Base-by-base conservation (phyloP, 169 alveolate genomes). In the Plasmodium malariae region DNA sequence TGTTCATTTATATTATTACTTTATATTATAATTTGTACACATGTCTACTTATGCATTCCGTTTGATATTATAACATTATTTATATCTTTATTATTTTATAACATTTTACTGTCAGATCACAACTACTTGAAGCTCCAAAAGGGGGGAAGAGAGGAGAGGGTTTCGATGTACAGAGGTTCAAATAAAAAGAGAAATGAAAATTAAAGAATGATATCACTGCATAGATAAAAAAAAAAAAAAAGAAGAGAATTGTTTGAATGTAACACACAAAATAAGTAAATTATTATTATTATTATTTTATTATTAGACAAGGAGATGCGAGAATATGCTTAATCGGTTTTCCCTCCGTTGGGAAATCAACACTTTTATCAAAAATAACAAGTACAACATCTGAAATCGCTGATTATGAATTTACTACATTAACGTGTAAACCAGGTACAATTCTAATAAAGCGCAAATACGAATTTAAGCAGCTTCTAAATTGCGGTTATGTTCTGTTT, bases 311-410 rank as follows among this genome's bases (percentile, higher is more conserved):
- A 30, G 99, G 99, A 55, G 99, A 99, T 89, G 99, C 99, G 11
- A 95, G 99, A 65, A 98, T 99, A 11, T 99, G 99, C 34, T 96
- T 99, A 88, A 98, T 99, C 21, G 99, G 99, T 17, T 99, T 99
- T 93, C 99, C 99, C 4, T 98, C 99, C 6, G 99, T 99, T 21
- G 99, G 99, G 40, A 99, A 99, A 89, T 96, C 99, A 12, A 98
- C 99, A 1, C 97, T 99, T 7, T 95, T 99, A 68, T 97, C 97
- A 65, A 97, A 97, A 83, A 92, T 99, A 62, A 98, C 99, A 28
- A 99, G 98, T 21, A 96, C 99, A 3, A 96, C 91, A 88, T 98
- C 99, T 19, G 99, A 99, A 92, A 98, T 97, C 5, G 99, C 99
- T 14, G 99, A 98, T 32, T 98, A 98, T 93, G 99, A 99, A 93